A percentile compares a stretch with the other conserved stretches of the same genome.
Evolutionary conservation across 768 basidiomycete species (phyloP).

Genomic region (Podaxis sp.): DNA sequence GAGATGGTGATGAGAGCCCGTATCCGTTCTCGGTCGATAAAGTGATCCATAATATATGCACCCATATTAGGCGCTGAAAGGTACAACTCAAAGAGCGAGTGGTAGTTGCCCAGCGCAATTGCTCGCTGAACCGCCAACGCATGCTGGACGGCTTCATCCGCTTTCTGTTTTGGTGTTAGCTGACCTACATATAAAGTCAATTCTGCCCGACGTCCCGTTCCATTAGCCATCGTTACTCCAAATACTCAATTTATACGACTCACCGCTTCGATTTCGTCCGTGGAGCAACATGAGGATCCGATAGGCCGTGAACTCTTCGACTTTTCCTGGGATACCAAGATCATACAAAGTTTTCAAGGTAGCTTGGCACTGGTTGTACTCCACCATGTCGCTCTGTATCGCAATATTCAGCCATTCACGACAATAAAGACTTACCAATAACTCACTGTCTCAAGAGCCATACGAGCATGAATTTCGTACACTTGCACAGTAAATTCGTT

Average conservation of each 20-base stretch:
- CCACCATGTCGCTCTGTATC: conserved; percentile 89
- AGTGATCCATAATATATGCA: conserved; percentile 98
- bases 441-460: conserved; percentile 61
- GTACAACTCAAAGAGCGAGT: conserved; percentile 85
- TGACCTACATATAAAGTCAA: conserved; percentile 96
- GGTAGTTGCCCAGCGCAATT: conserved; percentile 91
- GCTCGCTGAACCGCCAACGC: conserved; percentile 89
- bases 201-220: conserved; percentile 47
- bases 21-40: conserved; percentile 87
- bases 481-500: conserved; percentile 97
- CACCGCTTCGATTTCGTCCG: conserved; percentile 91
- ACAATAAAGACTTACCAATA: not conserved
- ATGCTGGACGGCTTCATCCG: conserved; percentile 75
- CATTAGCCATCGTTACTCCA: conserved; percentile 1
- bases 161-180: conserved; percentile 91
- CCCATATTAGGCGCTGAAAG: conserved; percentile 91
- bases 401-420: conserved; percentile 6
- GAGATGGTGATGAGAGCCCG: conserved; percentile 86
- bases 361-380: conserved; percentile 98
- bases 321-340: conserved; percentile 87
- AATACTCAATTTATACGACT: conserved; percentile 22
- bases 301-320: conserved; percentile 96
- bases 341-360: conserved; percentile 89
- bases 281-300: conserved; percentile 95
- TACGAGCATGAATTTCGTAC: conserved; percentile 97